A percentile compares a stretch with the other conserved stretches of the same genome.
These are phyloP conservation scores for Starmerella apicola DNA, from an alignment of 805 yeast species.

Conservation along the genomic window DNA sequence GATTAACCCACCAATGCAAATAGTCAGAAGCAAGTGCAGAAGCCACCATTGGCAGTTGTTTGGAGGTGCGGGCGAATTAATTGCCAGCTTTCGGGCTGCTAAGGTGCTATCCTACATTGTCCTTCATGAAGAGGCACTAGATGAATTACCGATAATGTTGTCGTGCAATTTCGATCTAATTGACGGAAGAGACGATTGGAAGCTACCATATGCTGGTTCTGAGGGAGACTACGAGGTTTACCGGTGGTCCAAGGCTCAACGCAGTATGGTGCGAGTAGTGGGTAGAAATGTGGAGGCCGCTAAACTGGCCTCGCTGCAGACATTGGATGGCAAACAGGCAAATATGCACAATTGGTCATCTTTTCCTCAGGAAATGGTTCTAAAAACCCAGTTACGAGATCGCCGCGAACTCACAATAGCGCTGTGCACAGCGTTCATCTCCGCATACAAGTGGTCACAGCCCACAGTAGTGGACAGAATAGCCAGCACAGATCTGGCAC, in stretches of 20 bases:
- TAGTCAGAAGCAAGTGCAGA: not conserved
- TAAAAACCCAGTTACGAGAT: not conserved
- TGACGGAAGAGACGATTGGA: conserved; percentile 4
- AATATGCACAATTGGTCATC: too few relatives aligned
- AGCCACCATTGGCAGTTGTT: conserved; percentile 1
- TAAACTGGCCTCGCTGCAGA: not conserved
- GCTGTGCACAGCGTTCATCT: conserved; percentile 8
- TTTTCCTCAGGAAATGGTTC: not conserved
- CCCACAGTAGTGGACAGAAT: not conserved
- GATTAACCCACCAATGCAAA: not conserved
- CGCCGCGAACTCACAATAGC: not conserved
- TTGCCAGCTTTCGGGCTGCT: conserved; percentile 7
- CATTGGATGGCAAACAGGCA: too few relatives aligned
- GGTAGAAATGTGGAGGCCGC: conserved; percentile 1
- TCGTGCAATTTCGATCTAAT: not conserved
- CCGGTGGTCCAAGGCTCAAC: conserved; percentile 4
- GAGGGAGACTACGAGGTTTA: not conserved
- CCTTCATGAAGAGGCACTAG: not conserved
- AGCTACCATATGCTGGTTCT: not conserved
- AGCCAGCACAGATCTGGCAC: too few relatives aligned
- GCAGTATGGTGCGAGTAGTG: conserved; percentile 1
- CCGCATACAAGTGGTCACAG: conserved; percentile 12
- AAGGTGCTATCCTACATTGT: conserved; percentile 3
- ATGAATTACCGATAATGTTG: not conserved
- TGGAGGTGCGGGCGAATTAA: not conserved